Evolutionary conservation across 768 basidiomycete species (phyloP).

Genomic region (Rhodotorula babjevae): DNA sequence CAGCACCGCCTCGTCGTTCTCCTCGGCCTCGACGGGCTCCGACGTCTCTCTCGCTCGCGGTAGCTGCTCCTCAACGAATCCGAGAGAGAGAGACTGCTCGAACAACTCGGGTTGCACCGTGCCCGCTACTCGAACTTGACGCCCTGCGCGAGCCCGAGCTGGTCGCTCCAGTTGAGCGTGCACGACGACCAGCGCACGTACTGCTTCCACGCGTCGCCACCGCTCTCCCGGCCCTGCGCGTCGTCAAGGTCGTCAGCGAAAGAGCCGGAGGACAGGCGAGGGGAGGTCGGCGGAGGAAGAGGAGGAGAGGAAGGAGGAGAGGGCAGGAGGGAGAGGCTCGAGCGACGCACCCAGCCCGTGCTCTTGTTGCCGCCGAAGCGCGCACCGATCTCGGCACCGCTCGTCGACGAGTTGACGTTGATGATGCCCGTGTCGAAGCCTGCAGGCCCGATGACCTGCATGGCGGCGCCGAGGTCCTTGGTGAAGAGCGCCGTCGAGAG

Average conservation of each 20-base stretch:
- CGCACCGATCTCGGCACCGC: constrained; percentile 71
- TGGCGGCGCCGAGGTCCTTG: constrained; percentile 68
- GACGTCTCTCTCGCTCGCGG: too few relatives aligned
- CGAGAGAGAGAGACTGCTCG: not conserved
- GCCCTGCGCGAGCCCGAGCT: constrained; percentile 85
- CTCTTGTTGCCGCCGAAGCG: constrained; percentile 84
- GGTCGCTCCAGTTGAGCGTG: constrained; percentile 86
- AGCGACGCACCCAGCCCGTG: constrained; percentile 44
- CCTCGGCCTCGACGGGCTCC: too few relatives aligned
- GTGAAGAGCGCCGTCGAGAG: constrained; percentile 89
- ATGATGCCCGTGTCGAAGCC: constrained; percentile 78
- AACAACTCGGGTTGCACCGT: too few relatives aligned
- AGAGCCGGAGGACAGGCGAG: not conserved
- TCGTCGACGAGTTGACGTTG: constrained; percentile 64
- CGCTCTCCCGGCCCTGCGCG: constrained; percentile 80
- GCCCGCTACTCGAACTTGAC: constrained; percentile 61
- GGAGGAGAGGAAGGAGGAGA: too few relatives aligned
- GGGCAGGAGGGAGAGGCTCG: too few relatives aligned
- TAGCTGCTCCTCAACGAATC: too few relatives aligned
- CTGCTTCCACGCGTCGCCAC: constrained; percentile 87
- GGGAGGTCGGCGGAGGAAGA: too few relatives aligned
- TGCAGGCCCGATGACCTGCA: constrained; percentile 84
- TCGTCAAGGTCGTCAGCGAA: too few relatives aligned
- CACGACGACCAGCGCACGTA: constrained; percentile 60
- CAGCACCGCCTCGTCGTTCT: too few relatives aligned